Evolutionary conservation across 2,329 filamentous ascomycete genomes (phyloP).

Genomic region (Bisporella sp.): DNA sequence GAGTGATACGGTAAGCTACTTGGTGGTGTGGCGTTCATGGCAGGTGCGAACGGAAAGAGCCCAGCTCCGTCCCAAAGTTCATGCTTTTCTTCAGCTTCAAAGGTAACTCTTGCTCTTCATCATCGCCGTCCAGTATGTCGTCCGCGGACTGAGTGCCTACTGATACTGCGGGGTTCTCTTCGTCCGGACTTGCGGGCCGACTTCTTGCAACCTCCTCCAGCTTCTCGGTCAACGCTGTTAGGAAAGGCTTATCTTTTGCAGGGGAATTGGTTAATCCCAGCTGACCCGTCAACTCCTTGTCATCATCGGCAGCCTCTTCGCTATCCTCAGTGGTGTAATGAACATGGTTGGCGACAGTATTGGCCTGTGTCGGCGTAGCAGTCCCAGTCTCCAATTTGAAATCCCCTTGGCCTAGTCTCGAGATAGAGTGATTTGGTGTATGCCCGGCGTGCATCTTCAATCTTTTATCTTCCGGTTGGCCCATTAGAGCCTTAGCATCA

Average conservation of each 20-base stretch:
- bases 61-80: too few relatives aligned
- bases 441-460: conserved; percentile 57
- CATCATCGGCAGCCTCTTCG: conserved; percentile 12
- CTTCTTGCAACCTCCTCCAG: conserved; percentile 13
- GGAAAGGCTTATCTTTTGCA: conserved; percentile 17
- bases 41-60: too few relatives aligned
- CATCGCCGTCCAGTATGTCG: too few relatives aligned
- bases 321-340: conserved; percentile 5
- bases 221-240: conserved; percentile 18
- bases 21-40: too few relatives aligned
- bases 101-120: too few relatives aligned
- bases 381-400: conserved; percentile 13
- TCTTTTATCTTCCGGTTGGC: conserved; percentile 37
- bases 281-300: conserved; percentile 19
- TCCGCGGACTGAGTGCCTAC: too few relatives aligned
- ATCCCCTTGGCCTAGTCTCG: conserved; percentile 33
- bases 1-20: too few relatives aligned
- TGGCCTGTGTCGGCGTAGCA: conserved; percentile 21
- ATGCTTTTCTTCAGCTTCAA: too few relatives aligned
- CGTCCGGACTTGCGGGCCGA: too few relatives aligned
- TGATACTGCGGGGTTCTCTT: too few relatives aligned
- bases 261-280: conserved; percentile 19
- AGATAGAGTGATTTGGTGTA: conserved; percentile 50
- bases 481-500: conserved; percentile 11
- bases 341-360: conserved; percentile 3